These are phyloP conservation scores for Saxophila tyrrhenica DNA, from an alignment of 495 filamentous ascomycete genomes.

Conservation along the genomic window DNA sequence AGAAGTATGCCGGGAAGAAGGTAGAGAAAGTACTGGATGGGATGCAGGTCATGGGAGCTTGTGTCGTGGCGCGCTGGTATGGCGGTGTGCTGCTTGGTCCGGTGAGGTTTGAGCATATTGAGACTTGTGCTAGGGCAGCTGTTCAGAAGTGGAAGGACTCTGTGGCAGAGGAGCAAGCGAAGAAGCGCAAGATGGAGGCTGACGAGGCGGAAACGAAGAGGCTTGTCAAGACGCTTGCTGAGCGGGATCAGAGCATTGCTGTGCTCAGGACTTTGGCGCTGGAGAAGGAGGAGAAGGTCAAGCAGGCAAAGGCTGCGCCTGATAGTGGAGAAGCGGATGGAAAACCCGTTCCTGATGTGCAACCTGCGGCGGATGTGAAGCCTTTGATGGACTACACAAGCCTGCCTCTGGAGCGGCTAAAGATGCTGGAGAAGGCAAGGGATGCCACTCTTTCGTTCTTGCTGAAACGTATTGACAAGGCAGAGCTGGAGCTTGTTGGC, in stretches of 20 bases:
- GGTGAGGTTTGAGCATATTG: slow-evolving; percentile 35
- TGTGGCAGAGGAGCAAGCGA: slow-evolving; percentile 16
- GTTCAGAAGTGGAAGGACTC: slow-evolving; percentile 23
- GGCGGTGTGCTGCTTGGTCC: slow-evolving; percentile 37
- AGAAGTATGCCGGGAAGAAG: slow-evolving; percentile 31
- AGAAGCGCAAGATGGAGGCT: slow-evolving; percentile 26
- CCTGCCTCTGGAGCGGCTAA: slow-evolving; percentile 27
- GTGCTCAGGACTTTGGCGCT: slow-evolving; percentile 29
- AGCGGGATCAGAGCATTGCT: slow-evolving; percentile 32
- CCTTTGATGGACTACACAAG: slow-evolving; percentile 25
- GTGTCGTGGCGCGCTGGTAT: slow-evolving; percentile 39
- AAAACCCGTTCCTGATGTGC: slow-evolving; percentile 15
- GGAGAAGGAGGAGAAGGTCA: slow-evolving; percentile 26
- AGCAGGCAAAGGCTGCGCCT: slow-evolving; percentile 22
- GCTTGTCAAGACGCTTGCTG: slow-evolving; percentile 24
- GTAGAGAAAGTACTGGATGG: slow-evolving; percentile 30
- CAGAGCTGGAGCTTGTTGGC: slow-evolving; percentile 21
- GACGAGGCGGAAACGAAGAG: slow-evolving; percentile 20
- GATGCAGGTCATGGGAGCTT: slow-evolving; percentile 26
- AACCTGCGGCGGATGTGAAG: slow-evolving; percentile 4
- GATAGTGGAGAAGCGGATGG: slow-evolving; percentile 25
- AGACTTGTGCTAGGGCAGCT: slow-evolving; percentile 29
- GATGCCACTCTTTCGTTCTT: slow-evolving; percentile 36
- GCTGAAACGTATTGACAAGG: slow-evolving; percentile 33
- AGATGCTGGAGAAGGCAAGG: slow-evolving; percentile 31